Conservation (phyloP, 73 alveolate genomes). For the Paramecium octaurelia region DNA sequence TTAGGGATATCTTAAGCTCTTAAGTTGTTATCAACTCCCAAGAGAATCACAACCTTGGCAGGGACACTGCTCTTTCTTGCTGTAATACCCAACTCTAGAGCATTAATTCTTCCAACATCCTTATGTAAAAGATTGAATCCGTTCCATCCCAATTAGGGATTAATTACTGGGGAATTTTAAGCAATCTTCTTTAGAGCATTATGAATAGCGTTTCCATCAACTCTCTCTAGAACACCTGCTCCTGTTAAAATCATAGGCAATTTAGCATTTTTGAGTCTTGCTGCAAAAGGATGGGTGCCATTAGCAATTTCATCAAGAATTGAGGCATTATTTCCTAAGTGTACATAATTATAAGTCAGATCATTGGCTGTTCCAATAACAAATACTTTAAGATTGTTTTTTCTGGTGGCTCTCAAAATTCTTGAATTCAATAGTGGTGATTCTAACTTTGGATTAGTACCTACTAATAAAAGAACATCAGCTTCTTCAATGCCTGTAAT, state of each 20-base stretch:
- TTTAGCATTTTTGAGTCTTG: slow-evolving; percentile 76
- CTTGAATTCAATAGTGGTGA: slow-evolving; percentile 87
- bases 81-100: slow-evolving; percentile 88
- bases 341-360: slow-evolving; percentile 72
- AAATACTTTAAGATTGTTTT: slow-evolving; percentile 74
- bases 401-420: slow-evolving; percentile 69
- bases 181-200: slow-evolving; percentile 68
- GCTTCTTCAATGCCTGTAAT: slow-evolving; percentile 87
- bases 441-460: slow-evolving; percentile 80
- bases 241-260: slow-evolving; percentile 82
- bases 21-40: slow-evolving; percentile 82
- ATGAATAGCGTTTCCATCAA: slow-evolving; percentile 79
- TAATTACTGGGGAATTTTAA: slow-evolving; percentile 67
- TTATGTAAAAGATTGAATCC: slow-evolving; percentile 83
- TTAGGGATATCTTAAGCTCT: slow-evolving; percentile 85
- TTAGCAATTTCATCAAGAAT: slow-evolving; percentile 72
- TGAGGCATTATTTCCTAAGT: slow-evolving; percentile 76
- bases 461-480: slow-evolving; percentile 83
- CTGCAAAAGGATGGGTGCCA: slow-evolving; percentile 86
- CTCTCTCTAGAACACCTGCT: slow-evolving; percentile 69
- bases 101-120: slow-evolving; percentile 79
- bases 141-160: slow-evolving; percentile 79
- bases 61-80: slow-evolving; percentile 54
- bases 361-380: slow-evolving; percentile 79
- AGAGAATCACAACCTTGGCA: slow-evolving; percentile 78